These are phyloP conservation scores for Pythium dissotocum DNA, from an alignment of 352 stramenopile species.

Conservation along the genomic window DNA sequence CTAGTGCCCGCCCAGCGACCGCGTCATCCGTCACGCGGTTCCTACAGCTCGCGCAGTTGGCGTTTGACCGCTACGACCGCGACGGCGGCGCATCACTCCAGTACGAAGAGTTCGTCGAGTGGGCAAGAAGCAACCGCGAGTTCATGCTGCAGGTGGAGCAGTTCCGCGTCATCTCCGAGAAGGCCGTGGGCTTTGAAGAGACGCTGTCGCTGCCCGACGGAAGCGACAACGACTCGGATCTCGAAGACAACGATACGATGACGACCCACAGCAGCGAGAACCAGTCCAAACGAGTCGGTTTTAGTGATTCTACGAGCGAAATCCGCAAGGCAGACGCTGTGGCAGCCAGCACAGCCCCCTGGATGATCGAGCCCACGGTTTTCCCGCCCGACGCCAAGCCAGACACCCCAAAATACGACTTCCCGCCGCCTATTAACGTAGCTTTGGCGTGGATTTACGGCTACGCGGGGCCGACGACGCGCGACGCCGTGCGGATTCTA, in stretches of 20 bases:
- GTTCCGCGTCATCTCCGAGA: conserved; percentile 73
- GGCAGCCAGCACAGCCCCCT: conserved; percentile 26
- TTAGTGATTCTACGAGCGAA: neutral
- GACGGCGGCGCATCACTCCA: conserved; percentile 43
- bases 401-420: conserved; percentile 22
- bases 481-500: conserved; percentile 56
- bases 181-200: conserved; percentile 63
- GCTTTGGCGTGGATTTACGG: conserved; percentile 80
- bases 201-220: conserved; percentile 60
- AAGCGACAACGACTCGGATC: conserved; percentile 76
- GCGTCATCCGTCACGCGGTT: conserved; percentile 24
- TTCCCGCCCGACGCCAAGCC: neutral
- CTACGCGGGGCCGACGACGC: conserved; percentile 41
- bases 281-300: neutral
- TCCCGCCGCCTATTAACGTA: conserved; percentile 63
- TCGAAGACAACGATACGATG: conserved; percentile 44
- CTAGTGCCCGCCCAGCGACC: neutral
- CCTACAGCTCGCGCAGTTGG: conserved; percentile 49
- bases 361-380: conserved; percentile 50
- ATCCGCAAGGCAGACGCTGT: conserved; percentile 25
- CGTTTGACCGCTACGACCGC: conserved; percentile 59
- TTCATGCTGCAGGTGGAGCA: conserved; percentile 87
- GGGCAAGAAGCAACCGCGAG: conserved; percentile 78
- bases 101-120: conserved; percentile 83
- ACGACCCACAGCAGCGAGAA: neutral